These are phyloP conservation scores for Eucalyptus sp. DNA, from an alignment of 345 rosid species.

Conservation along the genomic window DNA sequence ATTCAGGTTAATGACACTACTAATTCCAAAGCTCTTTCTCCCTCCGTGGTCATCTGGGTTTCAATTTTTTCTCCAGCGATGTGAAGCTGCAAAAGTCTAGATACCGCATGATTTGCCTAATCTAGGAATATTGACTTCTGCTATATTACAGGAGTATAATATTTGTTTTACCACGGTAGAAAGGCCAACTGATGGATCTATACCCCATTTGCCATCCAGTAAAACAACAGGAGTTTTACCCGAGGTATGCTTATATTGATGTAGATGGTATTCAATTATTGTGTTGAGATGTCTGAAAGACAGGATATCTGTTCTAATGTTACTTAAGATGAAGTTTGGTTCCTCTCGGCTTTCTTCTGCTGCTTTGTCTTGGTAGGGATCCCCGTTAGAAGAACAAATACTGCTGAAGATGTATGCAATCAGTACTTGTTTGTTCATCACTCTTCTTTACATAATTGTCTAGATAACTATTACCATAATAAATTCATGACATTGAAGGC, in stretches of 20 bases:
- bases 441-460: neutral
- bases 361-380: neutral
- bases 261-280: neutral
- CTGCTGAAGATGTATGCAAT: neutral
- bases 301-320: neutral
- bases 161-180: constrained; percentile 96
- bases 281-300: neutral
- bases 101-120: neutral
- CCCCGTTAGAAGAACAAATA: neutral
- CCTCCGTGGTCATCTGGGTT: neutral
- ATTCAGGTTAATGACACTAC: constrained; percentile 59
- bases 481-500: neutral
- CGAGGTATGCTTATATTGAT: constrained; percentile 36
- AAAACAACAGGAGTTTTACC: constrained; percentile 80
- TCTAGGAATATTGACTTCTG: neutral
- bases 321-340: neutral
- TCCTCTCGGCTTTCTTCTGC: neutral
- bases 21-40: neutral
- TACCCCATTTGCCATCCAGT: constrained; percentile 60
- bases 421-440: neutral
- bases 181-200: constrained; percentile 63
- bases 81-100: neutral
- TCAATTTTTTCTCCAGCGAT: neutral
- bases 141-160: constrained; percentile 70
- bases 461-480: neutral